Conservation (phyloP, 2,329 filamentous ascomycete species). For the Colletotrichum orchidophilum region DNA sequence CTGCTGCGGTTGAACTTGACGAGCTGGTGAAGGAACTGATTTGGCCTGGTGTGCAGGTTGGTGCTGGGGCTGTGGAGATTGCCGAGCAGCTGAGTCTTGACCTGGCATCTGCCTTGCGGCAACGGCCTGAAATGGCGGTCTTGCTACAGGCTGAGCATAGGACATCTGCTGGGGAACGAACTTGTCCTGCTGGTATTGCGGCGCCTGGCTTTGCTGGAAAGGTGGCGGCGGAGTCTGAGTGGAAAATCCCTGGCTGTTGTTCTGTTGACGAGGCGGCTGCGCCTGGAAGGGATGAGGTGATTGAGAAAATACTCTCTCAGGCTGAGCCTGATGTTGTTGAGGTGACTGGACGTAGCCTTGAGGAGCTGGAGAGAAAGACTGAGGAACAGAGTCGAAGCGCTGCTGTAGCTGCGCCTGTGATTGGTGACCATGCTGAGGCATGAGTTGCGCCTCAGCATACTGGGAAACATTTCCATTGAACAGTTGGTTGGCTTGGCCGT, state of each 20-base stretch:
- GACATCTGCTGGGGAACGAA: constrained; percentile 31
- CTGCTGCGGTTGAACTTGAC: constrained; percentile 22
- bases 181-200: constrained; percentile 31
- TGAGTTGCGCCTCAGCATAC: constrained; percentile 45
- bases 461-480: constrained; percentile 45
- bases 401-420: constrained; percentile 47
- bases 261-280: constrained; percentile 24
- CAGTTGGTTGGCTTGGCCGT: constrained; percentile 43
- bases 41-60: constrained; percentile 36
- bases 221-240: constrained; percentile 24
- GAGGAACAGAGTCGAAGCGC: constrained; percentile 33
- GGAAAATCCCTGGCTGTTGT: constrained; percentile 24
- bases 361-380: constrained; percentile 25
- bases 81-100: constrained; percentile 10
- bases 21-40: not conserved
- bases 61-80: not conserved
- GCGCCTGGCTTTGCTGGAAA: constrained; percentile 22
- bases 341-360: constrained; percentile 43
- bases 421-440: constrained; percentile 45
- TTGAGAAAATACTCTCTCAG: constrained; percentile 30
- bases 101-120: constrained; percentile 20
- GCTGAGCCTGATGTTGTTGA: constrained; percentile 33
- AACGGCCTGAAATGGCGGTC: constrained; percentile 25
- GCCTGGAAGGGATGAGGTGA: constrained; percentile 32
- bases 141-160: constrained; percentile 16